Evolutionary conservation across 331 rosid genomes (phyloP), one percentile per base, ranked within the genome.

Genomic region (Acacia concinna): DNA sequence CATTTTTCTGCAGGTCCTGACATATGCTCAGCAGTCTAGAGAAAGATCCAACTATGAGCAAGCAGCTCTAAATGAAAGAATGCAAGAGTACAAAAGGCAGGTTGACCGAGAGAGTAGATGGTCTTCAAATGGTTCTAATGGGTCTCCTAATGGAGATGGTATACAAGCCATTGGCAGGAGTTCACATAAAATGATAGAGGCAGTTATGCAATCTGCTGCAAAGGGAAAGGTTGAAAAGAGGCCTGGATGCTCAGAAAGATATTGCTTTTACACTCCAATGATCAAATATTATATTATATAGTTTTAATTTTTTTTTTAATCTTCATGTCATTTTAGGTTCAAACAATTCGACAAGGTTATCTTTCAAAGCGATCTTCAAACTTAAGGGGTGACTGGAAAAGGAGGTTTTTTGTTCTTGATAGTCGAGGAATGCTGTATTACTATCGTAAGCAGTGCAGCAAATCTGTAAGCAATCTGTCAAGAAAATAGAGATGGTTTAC

Each of bases 151-250:
- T 84, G 99, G 99, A 79, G 98, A 93, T 84, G 99, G 99, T 74
- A 91, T 93, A 89, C 99, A 93, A 90, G 93, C 97, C 78, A 96
- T 96, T 67, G 99, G 99, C 84, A 91, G 99, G 89, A 96, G 99
- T 85, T 96, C 99, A 9, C 99, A 96, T 91, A 96, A 96, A 90
- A 93, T 93, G 99, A 96, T 96, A 80, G 98, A 96, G 84, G 99
- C 97, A 20, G 99, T 96, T 60, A 96, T 96, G 99, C 99, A 96
- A 87, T 90, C 96, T 85, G 99, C 98, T 87, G 94, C 98, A 38
- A 96, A 89, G 94, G 99, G 99, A 83, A 96, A 96, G 98, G 99
- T 96, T 78, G 52, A 71, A 51, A 78, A 71, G 68, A 71, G 47
- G 62, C 84, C 71, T 67, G 63, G 49, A 71, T 72, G 51, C n/a